These are phyloP conservation scores for Bondarzewia mesenterica DNA, from an alignment of 1,284 basidiomycete genomes.

Conservation along the genomic window DNA sequence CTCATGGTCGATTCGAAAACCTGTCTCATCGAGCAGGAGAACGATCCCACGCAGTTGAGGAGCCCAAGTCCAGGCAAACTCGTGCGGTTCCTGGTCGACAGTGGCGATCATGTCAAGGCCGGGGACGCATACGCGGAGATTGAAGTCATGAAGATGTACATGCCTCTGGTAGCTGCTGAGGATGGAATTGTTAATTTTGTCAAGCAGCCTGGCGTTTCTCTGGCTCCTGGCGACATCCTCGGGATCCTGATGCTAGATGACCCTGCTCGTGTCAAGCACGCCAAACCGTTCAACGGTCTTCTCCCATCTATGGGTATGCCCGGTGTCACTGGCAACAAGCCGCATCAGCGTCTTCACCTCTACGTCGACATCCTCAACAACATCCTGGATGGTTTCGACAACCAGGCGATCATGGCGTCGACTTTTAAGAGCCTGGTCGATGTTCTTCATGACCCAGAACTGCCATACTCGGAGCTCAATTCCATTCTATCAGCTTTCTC, in stretches of 20 bases:
- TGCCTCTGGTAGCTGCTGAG: slow-evolving; percentile 94
- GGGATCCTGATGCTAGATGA: slow-evolving; percentile 97
- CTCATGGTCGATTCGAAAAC: slow-evolving; percentile 97
- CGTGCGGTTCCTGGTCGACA: slow-evolving; percentile 91
- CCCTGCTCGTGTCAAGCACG: slow-evolving; percentile 94
- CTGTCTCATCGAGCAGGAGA: slow-evolving; percentile 98
- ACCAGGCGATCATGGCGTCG: slow-evolving; percentile 78
- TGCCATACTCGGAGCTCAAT: slow-evolving; percentile 84
- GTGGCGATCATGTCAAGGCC: slow-evolving; percentile 93
- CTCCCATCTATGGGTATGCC: slow-evolving; percentile 84
- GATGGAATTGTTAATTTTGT: slow-evolving; percentile 95
- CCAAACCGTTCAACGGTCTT: slow-evolving; percentile 95
- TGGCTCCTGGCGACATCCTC: slow-evolving; percentile 96
- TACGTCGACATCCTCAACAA: slow-evolving; percentile 81
- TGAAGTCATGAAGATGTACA: slow-evolving; percentile 99
- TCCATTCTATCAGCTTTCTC: slow-evolving; percentile 86
- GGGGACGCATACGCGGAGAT: slow-evolving; percentile 98
- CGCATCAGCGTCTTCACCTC: slow-evolving; percentile 81
- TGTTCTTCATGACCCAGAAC: slow-evolving; percentile 74
- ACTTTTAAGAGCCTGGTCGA: slow-evolving; percentile 79
- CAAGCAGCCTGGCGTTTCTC: slow-evolving; percentile 94
- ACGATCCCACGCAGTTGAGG: slow-evolving; percentile 95
- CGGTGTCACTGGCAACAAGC: slow-evolving; percentile 83
- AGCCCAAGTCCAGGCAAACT: slow-evolving; percentile 97
- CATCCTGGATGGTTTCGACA: slow-evolving; percentile 93